Base-by-base conservation (phyloP, 495 filamentous ascomycete genomes). In the Cercophora samala region DNA sequence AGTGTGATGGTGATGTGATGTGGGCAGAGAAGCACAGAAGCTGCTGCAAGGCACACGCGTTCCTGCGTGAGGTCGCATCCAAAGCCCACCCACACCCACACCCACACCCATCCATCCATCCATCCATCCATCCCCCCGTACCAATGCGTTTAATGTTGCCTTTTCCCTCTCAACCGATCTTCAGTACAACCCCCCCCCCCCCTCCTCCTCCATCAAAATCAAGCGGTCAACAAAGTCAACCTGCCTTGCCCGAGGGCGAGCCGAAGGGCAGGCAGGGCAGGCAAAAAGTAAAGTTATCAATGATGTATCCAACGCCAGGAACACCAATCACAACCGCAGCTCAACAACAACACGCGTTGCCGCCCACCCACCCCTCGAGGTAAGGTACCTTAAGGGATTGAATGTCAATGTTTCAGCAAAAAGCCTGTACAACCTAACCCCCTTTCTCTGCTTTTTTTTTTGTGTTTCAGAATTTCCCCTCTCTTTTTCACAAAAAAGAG, bases 321-420 rank as follows among this genome's bases (percentile, higher is more conserved):
- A 68, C 66, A 60, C 66, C 66, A 68, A 68, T 68, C 0, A 62
- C 54, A 64, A 42, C 66, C 55, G 66, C 66, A 68, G 66, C 37
- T 55, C 64, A 6, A 4, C 15, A 11, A 46, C 37, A 11, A 9
- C 8, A 32, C 29, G 8, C 15, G 37, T 9, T 17, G 37, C 29
- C 29, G 3, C 8, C 29, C 8, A 3, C 29, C 29, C 8, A 3
- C 29, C 29, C 29, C 29, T 32, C 29, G 29, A 32, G 29, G 29
- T 32, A 32, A n/a, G n/a, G n/a, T n/a, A n/a, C n/a, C n/a, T n/a
- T n/a, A n/a, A n/a, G n/a, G 37, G 11, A 11, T 46, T 46, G 37
- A 46, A 46, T 46, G 37, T 46, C 37, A 46, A 46, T 46, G 37
- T 46, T 46, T 46, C 37, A 46, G 37, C 37, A 46, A 17, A 46